A percentile compares a stretch with the other conserved stretches of the same genome.
Conservation (phyloP, 2,329 filamentous ascomycete genomes). For the Rutstroemia sp. region DNA sequence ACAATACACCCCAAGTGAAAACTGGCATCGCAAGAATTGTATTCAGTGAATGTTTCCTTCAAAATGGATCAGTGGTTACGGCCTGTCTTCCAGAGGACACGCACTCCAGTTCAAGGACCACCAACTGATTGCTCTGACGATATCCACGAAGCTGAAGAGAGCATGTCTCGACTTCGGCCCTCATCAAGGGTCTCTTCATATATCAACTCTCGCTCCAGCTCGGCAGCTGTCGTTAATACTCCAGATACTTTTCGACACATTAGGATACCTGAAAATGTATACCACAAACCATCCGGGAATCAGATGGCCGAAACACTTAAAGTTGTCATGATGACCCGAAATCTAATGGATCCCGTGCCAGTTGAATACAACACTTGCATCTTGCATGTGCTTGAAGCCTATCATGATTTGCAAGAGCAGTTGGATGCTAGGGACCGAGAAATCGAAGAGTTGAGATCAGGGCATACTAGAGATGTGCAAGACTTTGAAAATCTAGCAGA, state of each 20-base stretch:
- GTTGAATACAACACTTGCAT: slow-evolving; percentile 28
- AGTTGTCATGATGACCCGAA: slow-evolving; percentile 29
- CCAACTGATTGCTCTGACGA: slow-evolving; percentile 13
- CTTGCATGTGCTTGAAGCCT: slow-evolving; percentile 28
- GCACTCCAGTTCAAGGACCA: slow-evolving; percentile 13
- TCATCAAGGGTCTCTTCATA: slow-evolving; percentile 24
- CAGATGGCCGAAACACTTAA: slow-evolving; percentile 28
- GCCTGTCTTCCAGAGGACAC: slow-evolving; percentile 21
- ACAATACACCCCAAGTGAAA: neutral
- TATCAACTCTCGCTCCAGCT: slow-evolving; percentile 16
- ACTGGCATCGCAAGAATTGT: neutral
- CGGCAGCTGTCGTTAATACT: slow-evolving; percentile 8
- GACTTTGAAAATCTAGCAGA: slow-evolving; percentile 24
- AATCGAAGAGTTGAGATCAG: slow-evolving; percentile 22
- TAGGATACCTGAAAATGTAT: slow-evolving; percentile 20
- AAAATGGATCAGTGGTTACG: slow-evolving; percentile 26
- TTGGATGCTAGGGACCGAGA: slow-evolving; percentile 16
- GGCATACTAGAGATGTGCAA: slow-evolving; percentile 22
- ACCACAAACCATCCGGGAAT: slow-evolving; percentile 26
- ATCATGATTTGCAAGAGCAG: slow-evolving; percentile 20
- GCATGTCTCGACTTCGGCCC: slow-evolving; percentile 12
- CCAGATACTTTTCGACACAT: slow-evolving; percentile 15
- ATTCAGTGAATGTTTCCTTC: neutral
- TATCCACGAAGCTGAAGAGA: slow-evolving; percentile 15
- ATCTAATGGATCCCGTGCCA: slow-evolving; percentile 20